Evolutionary conservation across 2,329 filamentous ascomycete species (phyloP).

Genomic region (Colletotrichum sp.): DNA sequence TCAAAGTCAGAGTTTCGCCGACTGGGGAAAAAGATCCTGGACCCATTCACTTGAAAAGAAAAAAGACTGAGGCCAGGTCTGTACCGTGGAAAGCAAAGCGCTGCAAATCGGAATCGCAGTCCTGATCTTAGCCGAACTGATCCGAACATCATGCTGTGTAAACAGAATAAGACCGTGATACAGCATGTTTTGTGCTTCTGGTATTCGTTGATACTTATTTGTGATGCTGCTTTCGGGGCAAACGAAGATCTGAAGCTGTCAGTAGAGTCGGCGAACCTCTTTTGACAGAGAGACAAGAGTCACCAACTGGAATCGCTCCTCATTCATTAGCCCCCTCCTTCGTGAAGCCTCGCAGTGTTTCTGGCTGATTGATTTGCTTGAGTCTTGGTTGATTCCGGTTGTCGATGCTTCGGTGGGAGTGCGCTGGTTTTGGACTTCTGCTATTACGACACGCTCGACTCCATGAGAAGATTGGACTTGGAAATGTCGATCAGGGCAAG

Average conservation of each 20-base stretch:
- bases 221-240: background rate
- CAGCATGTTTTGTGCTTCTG: background rate
- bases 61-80: background rate
- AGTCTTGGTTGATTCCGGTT: background rate
- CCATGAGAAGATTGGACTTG: no score
- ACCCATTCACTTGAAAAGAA: background rate
- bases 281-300: no score
- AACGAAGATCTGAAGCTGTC: background rate
- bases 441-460: background rate
- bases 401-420: background rate
- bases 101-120: background rate
- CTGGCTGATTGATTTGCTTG: background rate
- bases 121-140: background rate
- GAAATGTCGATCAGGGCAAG: no score
- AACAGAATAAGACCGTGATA: background rate
- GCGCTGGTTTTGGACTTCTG: background rate
- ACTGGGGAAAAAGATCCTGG: fast-evolving
- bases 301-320: background rate
- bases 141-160: background rate
- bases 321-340: background rate
- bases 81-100: background rate
- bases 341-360: background rate
- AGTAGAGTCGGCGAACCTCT: background rate
- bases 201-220: background rate
- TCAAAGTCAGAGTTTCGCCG: no score